Evolutionary conservation across 108 stramenopile genomes (phyloP), one percentile per base, ranked within the genome.

Genomic region (Epithemia pelagica): DNA sequence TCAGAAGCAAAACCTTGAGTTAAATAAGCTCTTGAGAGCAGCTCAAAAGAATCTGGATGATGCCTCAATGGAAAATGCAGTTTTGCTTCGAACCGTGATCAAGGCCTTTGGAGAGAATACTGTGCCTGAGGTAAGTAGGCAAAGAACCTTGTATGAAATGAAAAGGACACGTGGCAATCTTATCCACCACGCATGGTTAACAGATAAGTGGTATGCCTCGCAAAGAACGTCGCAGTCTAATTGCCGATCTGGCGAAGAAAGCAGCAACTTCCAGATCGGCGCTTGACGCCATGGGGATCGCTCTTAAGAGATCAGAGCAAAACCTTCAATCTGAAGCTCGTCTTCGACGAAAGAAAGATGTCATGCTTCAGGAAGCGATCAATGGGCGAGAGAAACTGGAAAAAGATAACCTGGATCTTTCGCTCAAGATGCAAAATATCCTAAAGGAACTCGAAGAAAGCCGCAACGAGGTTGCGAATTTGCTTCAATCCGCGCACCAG

Each of bases 401-500:
- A 58, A 58, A 26, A 26, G 22, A 26, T 18, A 26, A 23, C 8
- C 21, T 19, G 18, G 26, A 27, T n/a, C 8, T 58, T 5, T 58
- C 56, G 56, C 7, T 27, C 21, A 7, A n/a, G 8, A 5, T 58
- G 7, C 25, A 58, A 26, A 26, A 58, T 58, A 21, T 58, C 21
- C 7, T 27, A 19, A 7, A 58, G 21, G 56, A 26, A 23, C 56
- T 26, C 8, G 15, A 27, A 58, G 56, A 7, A n/a, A 58, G 26
- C 26, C 25, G 56, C 8, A n/a, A 27, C 56, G 8, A 23, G 56
- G 72, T 78, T 26, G 72, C 72, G 46, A 78, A 70, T 28, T 32
- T 73, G 19, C 58, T 77, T 26, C 64, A 51, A 52, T 72, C 71
- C 0, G 57, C 76, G 1, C 62, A 77, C 52, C 67, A 72, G n/a